A percentile compares a stretch with the other conserved stretches of the same genome.
These are phyloP conservation scores for Malassezia obtusa DNA, from an alignment of 1,284 basidiomycete species.

Conservation along the genomic window DNA sequence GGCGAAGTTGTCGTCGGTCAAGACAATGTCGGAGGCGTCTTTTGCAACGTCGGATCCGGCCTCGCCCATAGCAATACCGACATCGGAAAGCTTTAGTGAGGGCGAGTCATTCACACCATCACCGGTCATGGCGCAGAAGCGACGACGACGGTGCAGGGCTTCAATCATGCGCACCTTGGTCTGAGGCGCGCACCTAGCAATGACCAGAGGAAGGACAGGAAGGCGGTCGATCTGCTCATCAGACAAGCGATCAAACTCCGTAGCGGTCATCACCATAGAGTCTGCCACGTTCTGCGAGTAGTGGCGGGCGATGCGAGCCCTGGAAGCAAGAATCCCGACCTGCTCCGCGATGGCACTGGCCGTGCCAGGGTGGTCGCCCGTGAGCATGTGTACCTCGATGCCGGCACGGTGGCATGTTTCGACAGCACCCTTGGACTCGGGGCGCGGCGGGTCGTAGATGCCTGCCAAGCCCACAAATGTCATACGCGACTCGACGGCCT, in stretches of 20 bases:
- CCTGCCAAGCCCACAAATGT: constrained; percentile 59
- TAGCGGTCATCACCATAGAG: constrained; percentile 52
- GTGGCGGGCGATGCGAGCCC: constrained; percentile 18
- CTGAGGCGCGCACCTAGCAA: constrained; percentile 55
- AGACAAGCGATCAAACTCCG: constrained; percentile 58
- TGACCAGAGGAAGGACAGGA: constrained; percentile 55
- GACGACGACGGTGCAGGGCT: constrained; percentile 53
- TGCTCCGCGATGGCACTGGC: constrained; percentile 50
- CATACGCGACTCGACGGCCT: constrained; percentile 56
- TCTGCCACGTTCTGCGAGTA: constrained; percentile 27
- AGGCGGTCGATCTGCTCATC: constrained; percentile 58
- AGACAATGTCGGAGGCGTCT: constrained; percentile 57
- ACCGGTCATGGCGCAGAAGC: constrained; percentile 45
- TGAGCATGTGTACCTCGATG: constrained; percentile 61
- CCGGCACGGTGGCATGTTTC: constrained; percentile 58
- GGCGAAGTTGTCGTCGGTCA: constrained; percentile 65
- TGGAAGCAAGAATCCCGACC: constrained; percentile 54
- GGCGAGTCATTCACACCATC: constrained; percentile 49
- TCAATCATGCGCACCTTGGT: constrained; percentile 56
- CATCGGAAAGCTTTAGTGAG: constrained; percentile 43
- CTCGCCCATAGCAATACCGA: constrained; percentile 47
- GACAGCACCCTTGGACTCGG: constrained; percentile 59
- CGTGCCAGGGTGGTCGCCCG: constrained; percentile 50
- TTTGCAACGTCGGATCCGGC: constrained; percentile 47
- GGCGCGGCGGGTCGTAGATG: constrained; percentile 62